Percentiles rank a stretch among this genome's conserved stretches.
These are phyloP conservation scores for Penicillium verhagenii DNA, from an alignment of 495 filamentous ascomycete genomes.

Conservation along the genomic window DNA sequence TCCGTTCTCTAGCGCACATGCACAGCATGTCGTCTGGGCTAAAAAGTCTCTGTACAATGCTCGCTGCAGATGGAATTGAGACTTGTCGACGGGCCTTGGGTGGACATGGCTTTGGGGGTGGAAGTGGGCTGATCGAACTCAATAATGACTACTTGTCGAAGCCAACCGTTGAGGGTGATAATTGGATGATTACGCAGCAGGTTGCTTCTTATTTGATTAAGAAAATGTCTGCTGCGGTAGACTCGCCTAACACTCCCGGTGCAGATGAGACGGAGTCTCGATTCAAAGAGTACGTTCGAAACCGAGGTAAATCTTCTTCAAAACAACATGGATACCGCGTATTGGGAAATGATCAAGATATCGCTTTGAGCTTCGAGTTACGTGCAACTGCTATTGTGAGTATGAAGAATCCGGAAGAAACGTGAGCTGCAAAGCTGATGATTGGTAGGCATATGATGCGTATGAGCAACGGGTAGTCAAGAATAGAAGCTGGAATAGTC, in stretches of 20 bases:
- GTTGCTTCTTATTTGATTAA: constrained; percentile 49
- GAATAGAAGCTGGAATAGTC: constrained; percentile 45
- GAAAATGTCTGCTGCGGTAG: constrained; percentile 39
- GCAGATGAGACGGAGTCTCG: constrained; percentile 22
- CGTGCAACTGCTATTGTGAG: constrained; percentile 38
- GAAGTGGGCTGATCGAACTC: constrained; percentile 45
- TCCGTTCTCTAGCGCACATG: constrained; percentile 42
- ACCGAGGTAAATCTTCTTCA: background rate
- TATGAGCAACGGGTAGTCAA: constrained; percentile 44
- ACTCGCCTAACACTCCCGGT: constrained; percentile 9
- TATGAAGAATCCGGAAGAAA: background rate
- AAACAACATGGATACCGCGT: constrained; percentile 10
- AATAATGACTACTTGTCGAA: constrained; percentile 51
- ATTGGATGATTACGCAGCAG: constrained; percentile 56
- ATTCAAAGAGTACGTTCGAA: constrained; percentile 23
- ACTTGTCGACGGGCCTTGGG: constrained; percentile 48
- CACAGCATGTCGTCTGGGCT: constrained; percentile 49
- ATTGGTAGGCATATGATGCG: constrained; percentile 32
- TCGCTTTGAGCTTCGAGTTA: constrained; percentile 42
- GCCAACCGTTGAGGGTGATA: constrained; percentile 52
- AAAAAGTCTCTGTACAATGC: constrained; percentile 49
- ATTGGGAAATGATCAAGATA: constrained; percentile 30
- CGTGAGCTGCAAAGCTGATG: background rate
- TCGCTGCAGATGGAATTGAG: constrained; percentile 50
- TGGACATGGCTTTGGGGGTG: constrained; percentile 50